Evolutionary conservation across 495 filamentous ascomycete species (phyloP).

Genomic region (Aspergillus saccharolyticus): DNA sequence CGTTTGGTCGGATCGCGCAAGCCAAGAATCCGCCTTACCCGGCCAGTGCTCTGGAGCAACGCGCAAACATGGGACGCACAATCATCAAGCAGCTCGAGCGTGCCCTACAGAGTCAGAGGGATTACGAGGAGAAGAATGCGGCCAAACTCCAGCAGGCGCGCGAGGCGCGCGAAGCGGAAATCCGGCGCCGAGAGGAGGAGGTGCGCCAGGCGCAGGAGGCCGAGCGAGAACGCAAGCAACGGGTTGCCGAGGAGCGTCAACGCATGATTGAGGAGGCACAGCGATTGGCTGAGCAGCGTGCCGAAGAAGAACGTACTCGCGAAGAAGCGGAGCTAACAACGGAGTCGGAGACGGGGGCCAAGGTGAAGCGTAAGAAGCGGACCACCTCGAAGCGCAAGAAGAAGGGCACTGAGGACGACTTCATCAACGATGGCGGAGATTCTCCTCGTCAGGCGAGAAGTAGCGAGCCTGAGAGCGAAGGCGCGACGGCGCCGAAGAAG

Average conservation of each 20-base stretch:
- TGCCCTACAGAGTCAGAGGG: conserved; percentile 73
- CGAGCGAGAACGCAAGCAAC: conserved; percentile 64
- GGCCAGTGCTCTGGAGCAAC: conserved; percentile 80
- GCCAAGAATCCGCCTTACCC: conserved; percentile 87
- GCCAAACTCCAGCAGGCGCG: conserved; percentile 72
- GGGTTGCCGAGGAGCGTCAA: conserved; percentile 76
- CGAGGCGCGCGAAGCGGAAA: conserved; percentile 69
- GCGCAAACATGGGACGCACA: conserved; percentile 94
- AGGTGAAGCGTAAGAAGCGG: conserved; percentile 66
- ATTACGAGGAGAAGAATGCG: conserved; percentile 92
- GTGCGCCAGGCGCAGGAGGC: conserved; percentile 57
- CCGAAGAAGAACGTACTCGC: conserved; percentile 64
- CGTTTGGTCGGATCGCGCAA: conserved; percentile 73
- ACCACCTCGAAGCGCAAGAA: conserved; percentile 59
- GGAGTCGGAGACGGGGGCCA: conserved; percentile 72
- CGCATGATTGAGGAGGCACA: conserved; percentile 72
- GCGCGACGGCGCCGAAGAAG: conserved; percentile 43
- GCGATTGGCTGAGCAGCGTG: conserved; percentile 60
- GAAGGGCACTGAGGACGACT: conserved; percentile 42
- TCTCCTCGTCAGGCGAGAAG: conserved; percentile 7
- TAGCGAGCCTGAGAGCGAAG: conserved; percentile 26
- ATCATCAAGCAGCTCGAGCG: conserved; percentile 86
- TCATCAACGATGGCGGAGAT: conserved; percentile 22
- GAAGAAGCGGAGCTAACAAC: conserved; percentile 68
- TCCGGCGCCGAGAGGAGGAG: conserved; percentile 67